Percentiles rank a stretch among this genome's conserved stretches.
Conservation (phyloP, 2,329 filamentous ascomycete species). For the Fusarium sp. region DNA sequence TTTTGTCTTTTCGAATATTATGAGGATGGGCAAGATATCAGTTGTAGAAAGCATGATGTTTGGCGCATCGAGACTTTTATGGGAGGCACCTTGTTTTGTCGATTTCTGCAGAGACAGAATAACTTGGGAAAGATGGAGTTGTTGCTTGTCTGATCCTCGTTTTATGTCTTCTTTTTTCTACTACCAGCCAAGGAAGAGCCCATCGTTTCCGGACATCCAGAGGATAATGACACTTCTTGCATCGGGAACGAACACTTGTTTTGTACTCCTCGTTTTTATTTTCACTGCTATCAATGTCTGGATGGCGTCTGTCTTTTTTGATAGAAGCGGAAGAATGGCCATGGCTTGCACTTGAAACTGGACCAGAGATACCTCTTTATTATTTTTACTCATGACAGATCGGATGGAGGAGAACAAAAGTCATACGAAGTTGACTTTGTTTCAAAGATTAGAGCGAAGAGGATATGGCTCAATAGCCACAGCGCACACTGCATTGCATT, state of each 20-base stretch:
- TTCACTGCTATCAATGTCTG: slow-evolving; percentile 16
- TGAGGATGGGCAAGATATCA: slow-evolving; percentile 42
- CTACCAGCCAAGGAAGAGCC: slow-evolving; percentile 3
- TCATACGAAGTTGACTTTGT: slow-evolving; percentile 6
- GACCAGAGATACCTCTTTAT: slow-evolving; percentile 36
- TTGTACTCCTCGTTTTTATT: slow-evolving; percentile 18
- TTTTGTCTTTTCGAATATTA: slow-evolving; percentile 44
- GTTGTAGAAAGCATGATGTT: slow-evolving; percentile 46
- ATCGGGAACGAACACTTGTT: slow-evolving; percentile 29
- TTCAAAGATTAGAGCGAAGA: slow-evolving; percentile 30
- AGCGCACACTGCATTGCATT: slow-evolving; percentile 16
- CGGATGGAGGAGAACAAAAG: slow-evolving; percentile 16
- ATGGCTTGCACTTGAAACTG: slow-evolving; percentile 36
- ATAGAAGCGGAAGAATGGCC: slow-evolving; percentile 42
- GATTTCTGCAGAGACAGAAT: slow-evolving; percentile 30
- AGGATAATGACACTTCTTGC: slow-evolving; percentile 20
- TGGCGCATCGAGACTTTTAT: slow-evolving; percentile 41
- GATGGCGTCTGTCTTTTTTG: slow-evolving; percentile 39
- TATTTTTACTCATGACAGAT: slow-evolving; percentile 30
- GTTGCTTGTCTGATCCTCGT: slow-evolving; percentile 20
- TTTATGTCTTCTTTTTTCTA: slow-evolving; percentile 11
- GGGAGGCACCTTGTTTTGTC: slow-evolving; percentile 20
- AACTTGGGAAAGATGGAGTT: slow-evolving; percentile 36
- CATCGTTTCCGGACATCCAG: slow-evolving; percentile 10
- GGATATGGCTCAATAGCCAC: slow-evolving; percentile 34